These are phyloP conservation scores for Hawksworthiomyces lignivorus DNA, from an alignment of 2,329 filamentous ascomycete genomes.

Conservation along the genomic window DNA sequence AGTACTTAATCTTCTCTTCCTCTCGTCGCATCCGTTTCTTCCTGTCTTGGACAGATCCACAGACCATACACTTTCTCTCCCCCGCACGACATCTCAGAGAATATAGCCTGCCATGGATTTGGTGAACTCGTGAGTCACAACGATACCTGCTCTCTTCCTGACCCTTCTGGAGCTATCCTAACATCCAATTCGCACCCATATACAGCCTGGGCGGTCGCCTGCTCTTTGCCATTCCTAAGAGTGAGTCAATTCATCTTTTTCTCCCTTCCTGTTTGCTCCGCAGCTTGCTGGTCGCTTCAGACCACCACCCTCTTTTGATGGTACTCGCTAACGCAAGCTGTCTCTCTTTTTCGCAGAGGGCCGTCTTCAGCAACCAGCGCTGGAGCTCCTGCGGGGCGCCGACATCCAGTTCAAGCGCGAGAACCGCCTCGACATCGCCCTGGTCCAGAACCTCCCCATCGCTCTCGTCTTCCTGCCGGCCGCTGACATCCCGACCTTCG, in stretches of 20 bases:
- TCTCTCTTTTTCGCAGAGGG: slow-evolving; percentile 64
- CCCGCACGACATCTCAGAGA: background rate
- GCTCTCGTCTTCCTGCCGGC: slow-evolving; percentile 95
- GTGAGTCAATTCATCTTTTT: slow-evolving; percentile 46
- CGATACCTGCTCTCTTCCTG: too few species aligned
- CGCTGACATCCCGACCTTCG: slow-evolving; percentile 94
- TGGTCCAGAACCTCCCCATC: slow-evolving; percentile 94
- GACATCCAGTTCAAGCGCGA: slow-evolving; percentile 97
- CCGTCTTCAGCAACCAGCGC: slow-evolving; percentile 75
- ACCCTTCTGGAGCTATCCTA: too few species aligned
- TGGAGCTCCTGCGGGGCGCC: slow-evolving; percentile 86
- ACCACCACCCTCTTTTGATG: background rate
- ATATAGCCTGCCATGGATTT: slow-evolving; percentile 37
- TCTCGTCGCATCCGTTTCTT: too few species aligned
- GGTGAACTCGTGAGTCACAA: slow-evolving; percentile 47
- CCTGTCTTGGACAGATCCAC: background rate
- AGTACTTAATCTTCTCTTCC: too few species aligned
- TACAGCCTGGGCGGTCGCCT: slow-evolving; percentile 81
- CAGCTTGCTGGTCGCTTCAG: too few species aligned
- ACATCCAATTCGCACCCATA: too few species aligned
- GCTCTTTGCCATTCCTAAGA: slow-evolving; percentile 97
- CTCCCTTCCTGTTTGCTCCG: too few species aligned
- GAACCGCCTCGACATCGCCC: slow-evolving; percentile 89
- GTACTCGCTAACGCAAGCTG: background rate
- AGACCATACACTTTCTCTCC: background rate